phyloP scores from a whole-genome alignment of 495 filamentous ascomycete species.

The Penicillium turbatum region DNA sequence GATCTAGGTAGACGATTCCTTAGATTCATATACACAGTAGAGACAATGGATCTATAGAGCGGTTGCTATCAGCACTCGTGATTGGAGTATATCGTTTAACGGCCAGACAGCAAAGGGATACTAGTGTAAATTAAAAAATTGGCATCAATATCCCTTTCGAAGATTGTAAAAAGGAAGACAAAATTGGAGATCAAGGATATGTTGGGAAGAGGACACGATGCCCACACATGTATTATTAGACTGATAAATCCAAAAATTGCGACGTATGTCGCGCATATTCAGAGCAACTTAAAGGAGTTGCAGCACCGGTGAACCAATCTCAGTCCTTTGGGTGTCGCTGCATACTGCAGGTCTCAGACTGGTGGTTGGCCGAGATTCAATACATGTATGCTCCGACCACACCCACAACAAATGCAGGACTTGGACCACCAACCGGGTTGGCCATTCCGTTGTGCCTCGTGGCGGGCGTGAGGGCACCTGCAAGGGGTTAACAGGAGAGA shows the following conservation, averaged over 20 bases:
- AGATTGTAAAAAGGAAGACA: background rate
- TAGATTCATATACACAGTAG: too few relatives aligned
- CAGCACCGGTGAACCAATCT: background rate
- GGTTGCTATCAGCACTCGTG: too few relatives aligned
- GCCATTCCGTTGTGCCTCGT: conserved; percentile 17
- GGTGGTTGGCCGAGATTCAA: background rate
- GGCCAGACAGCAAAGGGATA: too few relatives aligned
- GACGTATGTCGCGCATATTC: background rate
- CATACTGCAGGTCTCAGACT: background rate
- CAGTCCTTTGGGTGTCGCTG: background rate
- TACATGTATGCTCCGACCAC: background rate
- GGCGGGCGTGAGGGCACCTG: conserved; percentile 16
- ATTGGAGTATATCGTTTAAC: too few relatives aligned
- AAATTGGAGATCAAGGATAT: background rate
- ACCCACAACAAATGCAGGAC: background rate
- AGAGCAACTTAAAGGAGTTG: background rate
- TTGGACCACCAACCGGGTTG: background rate
- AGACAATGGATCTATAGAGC: too few relatives aligned
- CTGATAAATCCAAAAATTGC: too few relatives aligned
- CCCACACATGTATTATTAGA: too few relatives aligned
- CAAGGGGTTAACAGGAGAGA: conserved; percentile 14
- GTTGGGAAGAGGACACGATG: background rate
- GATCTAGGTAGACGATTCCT: too few relatives aligned
- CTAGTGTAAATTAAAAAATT: too few relatives aligned
- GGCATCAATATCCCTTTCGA: too few relatives aligned